phyloP scores from a whole-genome alignment of 2,329 filamentous ascomycete genomes.

The Penicillium sp. region DNA sequence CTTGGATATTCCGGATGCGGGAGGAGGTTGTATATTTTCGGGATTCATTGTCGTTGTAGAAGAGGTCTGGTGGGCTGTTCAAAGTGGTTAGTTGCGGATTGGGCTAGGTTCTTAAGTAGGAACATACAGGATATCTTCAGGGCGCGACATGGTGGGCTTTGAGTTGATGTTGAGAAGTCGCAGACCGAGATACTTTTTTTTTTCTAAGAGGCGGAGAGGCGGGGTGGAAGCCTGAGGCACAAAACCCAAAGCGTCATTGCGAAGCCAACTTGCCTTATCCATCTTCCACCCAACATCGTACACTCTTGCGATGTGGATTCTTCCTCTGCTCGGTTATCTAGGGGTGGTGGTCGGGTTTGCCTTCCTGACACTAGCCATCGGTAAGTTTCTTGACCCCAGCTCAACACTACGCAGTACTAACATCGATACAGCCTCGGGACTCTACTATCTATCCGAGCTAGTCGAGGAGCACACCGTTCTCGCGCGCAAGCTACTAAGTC shows the following conservation, averaged over 20 bases:
- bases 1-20: constrained; percentile 92
- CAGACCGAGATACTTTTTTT: constrained; percentile 5
- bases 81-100: constrained; percentile 28
- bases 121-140: constrained; percentile 83
- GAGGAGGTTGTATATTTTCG: constrained; percentile 96
- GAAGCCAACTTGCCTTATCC: constrained; percentile 1
- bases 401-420: constrained; percentile 8
- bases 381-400: constrained; percentile 44
- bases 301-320: constrained; percentile 73
- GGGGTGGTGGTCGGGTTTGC: constrained; percentile 84
- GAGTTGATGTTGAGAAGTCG: neutral
- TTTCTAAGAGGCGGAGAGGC: constrained; percentile 16
- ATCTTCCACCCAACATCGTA: neutral
- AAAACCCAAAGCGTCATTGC: constrained; percentile 5
- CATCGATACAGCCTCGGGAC: constrained; percentile 68
- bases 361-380: constrained; percentile 91
- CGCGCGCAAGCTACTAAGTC: constrained; percentile 77
- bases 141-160: constrained; percentile 74
- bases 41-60: constrained; percentile 93
- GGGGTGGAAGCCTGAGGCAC: constrained; percentile 14
- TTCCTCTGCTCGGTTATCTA: constrained; percentile 83
- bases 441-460: constrained; percentile 96
- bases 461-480: constrained; percentile 96
- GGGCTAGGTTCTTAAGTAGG: constrained; percentile 6
- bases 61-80: constrained; percentile 81